These are phyloP conservation scores for Thelephora aurantiotincta DNA, from an alignment of 768 basidiomycete species.

Conservation along the genomic window DNA sequence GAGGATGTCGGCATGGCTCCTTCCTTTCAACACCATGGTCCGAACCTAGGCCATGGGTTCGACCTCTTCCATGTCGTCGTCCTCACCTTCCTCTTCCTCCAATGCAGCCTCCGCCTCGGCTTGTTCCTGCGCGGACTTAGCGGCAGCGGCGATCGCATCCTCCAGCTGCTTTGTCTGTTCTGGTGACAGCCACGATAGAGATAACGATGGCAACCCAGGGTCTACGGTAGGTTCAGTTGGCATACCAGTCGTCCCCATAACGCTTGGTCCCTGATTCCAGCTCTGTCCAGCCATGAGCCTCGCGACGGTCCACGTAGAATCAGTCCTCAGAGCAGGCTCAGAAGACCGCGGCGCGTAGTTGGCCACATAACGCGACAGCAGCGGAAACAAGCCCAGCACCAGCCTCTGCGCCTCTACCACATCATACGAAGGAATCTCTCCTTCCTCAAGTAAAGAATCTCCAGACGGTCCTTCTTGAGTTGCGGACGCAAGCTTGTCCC, in stretches of 20 bases:
- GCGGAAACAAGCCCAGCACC: slow-evolving; percentile 6
- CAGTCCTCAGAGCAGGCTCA: neutral
- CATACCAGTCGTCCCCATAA: neutral
- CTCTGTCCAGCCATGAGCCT: slow-evolving; percentile 40
- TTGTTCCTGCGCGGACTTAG: slow-evolving; percentile 61
- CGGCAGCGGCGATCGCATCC: slow-evolving; percentile 61
- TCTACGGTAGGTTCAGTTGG: neutral
- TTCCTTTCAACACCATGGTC: too few species aligned
- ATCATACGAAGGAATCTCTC: slow-evolving; percentile 7
- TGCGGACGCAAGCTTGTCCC: slow-evolving; percentile 11
- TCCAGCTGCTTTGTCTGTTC: slow-evolving; percentile 59
- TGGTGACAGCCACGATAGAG: slow-evolving; percentile 58
- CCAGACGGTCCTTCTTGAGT: neutral
- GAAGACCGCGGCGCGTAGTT: slow-evolving; percentile 1
- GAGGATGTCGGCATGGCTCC: too few species aligned
- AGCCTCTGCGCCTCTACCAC: slow-evolving; percentile 8
- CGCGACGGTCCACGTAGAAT: slow-evolving; percentile 37
- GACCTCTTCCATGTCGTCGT: too few species aligned
- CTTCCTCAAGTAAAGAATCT: slow-evolving; percentile 7
- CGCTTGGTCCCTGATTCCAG: neutral
- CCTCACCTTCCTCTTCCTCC: slow-evolving; percentile 31
- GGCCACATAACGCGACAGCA: slow-evolving; percentile 7
- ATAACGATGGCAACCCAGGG: slow-evolving; percentile 24
- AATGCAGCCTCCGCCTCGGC: slow-evolving; percentile 67
- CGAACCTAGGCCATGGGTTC: too few species aligned